These are phyloP conservation scores for Pythium folliculosum DNA, from an alignment of 352 stramenopile species.

Conservation along the genomic window DNA sequence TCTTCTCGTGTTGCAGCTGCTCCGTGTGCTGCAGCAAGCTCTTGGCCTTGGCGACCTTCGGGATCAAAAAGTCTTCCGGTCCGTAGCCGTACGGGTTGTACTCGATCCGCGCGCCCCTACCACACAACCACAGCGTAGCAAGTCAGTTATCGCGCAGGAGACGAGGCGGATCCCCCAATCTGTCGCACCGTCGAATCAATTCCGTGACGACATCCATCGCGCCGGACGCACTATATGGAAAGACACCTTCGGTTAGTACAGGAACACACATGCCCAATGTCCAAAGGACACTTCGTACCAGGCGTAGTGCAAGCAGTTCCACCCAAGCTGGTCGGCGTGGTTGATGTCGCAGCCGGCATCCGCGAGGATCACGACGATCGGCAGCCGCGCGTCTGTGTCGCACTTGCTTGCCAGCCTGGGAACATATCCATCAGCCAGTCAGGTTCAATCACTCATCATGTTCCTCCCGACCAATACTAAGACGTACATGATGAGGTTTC, in stretches of 20 bases:
- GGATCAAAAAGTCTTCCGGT: slow-evolving; percentile 83
- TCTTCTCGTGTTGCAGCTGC: slow-evolving; percentile 81
- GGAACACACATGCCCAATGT: too few species aligned
- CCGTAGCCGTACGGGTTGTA: slow-evolving; percentile 88
- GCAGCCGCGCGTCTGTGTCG: slow-evolving; percentile 77
- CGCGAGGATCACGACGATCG: slow-evolving; percentile 82
- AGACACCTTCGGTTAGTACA: neutral
- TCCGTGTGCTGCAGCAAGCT: slow-evolving; percentile 87
- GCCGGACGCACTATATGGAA: slow-evolving; percentile 61
- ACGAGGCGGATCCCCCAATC: too few species aligned
- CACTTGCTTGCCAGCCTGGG: slow-evolving; percentile 72
- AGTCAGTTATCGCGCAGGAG: neutral
- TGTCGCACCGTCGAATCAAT: slow-evolving; percentile 59
- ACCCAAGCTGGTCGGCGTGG: slow-evolving; percentile 79
- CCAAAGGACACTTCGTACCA: slow-evolving; percentile 45
- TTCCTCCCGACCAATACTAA: neutral
- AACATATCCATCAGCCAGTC: neutral
- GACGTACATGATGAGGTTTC: slow-evolving; percentile 82
- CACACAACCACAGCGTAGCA: neutral
- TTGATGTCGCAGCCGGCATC: slow-evolving; percentile 87
- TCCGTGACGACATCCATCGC: slow-evolving; percentile 72
- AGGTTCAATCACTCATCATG: neutral
- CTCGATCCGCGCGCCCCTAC: slow-evolving; percentile 57
- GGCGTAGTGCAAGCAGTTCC: slow-evolving; percentile 86
- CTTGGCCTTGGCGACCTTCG: slow-evolving; percentile 77